Conservation (phyloP, 1,139 yeast species). For the Diutina pseudorugosa region DNA sequence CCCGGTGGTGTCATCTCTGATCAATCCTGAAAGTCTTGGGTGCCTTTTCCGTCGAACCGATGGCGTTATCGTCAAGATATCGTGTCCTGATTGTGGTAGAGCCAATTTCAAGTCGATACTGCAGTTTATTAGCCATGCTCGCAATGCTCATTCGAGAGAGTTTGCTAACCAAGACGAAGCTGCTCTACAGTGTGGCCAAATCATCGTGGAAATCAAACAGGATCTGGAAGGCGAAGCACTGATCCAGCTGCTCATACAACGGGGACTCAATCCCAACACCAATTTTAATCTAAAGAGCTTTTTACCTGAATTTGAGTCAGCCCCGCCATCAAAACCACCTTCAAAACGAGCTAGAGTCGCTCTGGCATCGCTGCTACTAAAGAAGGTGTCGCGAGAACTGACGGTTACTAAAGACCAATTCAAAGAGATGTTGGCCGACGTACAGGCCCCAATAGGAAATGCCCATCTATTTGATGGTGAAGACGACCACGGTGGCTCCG, state of each 20-base stretch:
- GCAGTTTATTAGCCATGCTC: slow-evolving; percentile 66
- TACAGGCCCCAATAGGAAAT: neutral
- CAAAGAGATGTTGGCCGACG: neutral
- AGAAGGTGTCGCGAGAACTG: neutral
- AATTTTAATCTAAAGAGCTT: slow-evolving; percentile 21
- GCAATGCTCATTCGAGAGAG: slow-evolving; percentile 65
- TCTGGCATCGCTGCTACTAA: neutral
- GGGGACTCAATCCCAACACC: slow-evolving; percentile 27
- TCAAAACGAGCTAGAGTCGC: neutral
- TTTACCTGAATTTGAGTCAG: neutral
- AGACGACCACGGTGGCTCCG: neutral
- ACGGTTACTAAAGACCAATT: neutral
- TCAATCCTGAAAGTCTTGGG: slow-evolving; percentile 22
- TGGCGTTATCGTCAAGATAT: slow-evolving; percentile 55
- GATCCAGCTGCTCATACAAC: slow-evolving; percentile 26
- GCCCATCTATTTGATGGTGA: slow-evolving; percentile 3
- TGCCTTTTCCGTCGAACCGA: slow-evolving; percentile 64
- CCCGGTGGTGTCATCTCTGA: slow-evolving; percentile 17
- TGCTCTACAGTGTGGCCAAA: slow-evolving; percentile 56
- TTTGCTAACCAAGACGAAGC: slow-evolving; percentile 68
- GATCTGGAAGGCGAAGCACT: slow-evolving; percentile 44
- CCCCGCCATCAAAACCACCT: neutral
- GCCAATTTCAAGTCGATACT: slow-evolving; percentile 69
- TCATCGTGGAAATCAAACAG: slow-evolving; percentile 45
- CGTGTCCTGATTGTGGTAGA: slow-evolving; percentile 57